These are phyloP conservation scores for Aspergillus proliferans DNA, from an alignment of 2,329 filamentous ascomycete genomes.

Conservation along the genomic window DNA sequence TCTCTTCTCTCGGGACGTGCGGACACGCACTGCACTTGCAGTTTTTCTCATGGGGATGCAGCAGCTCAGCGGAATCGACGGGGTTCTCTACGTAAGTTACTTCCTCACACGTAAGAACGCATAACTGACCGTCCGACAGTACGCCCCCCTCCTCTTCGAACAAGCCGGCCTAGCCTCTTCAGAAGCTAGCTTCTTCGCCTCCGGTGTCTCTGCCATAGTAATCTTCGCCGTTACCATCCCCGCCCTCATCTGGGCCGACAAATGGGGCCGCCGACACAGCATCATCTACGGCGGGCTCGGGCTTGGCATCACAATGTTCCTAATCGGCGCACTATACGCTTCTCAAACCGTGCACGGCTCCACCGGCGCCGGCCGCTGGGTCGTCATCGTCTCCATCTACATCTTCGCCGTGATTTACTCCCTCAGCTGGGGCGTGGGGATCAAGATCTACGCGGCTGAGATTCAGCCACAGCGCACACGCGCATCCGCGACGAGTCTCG, in stretches of 20 bases:
- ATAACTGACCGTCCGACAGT: constrained; percentile 31
- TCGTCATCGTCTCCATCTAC: constrained; percentile 24
- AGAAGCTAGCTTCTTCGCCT: constrained; percentile 54
- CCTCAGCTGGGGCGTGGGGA: constrained; percentile 48
- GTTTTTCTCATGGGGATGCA: constrained; percentile 55
- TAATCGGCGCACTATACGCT: constrained; percentile 30
- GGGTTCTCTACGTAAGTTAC: constrained; percentile 51
- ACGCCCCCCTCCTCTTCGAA: constrained; percentile 55
- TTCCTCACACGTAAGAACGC: background rate
- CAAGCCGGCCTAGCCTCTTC: constrained; percentile 53
- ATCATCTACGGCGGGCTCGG: constrained; percentile 50
- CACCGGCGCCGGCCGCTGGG: constrained; percentile 24
- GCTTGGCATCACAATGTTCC: constrained; percentile 37
- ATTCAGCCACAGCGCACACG: constrained; percentile 53
- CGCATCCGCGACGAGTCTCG: constrained; percentile 49
- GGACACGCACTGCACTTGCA: constrained; percentile 46
- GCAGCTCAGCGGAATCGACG: constrained; percentile 58
- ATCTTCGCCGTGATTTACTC: constrained; percentile 25
- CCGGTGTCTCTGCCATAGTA: constrained; percentile 54
- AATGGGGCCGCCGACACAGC: constrained; percentile 51
- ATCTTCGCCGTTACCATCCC: constrained; percentile 55
- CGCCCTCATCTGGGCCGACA: constrained; percentile 51
- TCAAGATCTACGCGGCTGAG: constrained; percentile 54
- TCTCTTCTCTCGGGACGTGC: constrained; percentile 37
- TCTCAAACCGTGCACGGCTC: constrained; percentile 22